phyloP scores from a whole-genome alignment of 2,329 filamentous ascomycete genomes.

The Helicocarpus griseus region DNA sequence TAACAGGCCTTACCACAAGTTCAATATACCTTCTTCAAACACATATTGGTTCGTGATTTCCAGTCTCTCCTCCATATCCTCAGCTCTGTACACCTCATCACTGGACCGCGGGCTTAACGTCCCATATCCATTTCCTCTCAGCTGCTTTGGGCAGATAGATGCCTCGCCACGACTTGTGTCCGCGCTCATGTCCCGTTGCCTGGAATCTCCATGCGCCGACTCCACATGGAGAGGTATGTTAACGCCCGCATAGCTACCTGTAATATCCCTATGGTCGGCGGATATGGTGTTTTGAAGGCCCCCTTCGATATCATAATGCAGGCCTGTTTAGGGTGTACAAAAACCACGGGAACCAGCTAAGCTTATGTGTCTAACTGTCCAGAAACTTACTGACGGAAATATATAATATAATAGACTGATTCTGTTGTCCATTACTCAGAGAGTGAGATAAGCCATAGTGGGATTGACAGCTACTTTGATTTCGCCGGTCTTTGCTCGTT shows the following conservation, averaged over 20 bases:
- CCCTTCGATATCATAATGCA: no score
- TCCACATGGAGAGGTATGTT: constrained; percentile 37
- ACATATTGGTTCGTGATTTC: no score
- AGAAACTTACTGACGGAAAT: constrained; percentile 23
- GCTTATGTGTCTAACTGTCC: no score
- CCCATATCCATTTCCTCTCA: no score
- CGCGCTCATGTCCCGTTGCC: constrained; percentile 30
- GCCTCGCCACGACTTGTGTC: constrained; percentile 4
- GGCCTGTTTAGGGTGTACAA: no score
- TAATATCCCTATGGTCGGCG: constrained; percentile 32
- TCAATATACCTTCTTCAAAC: no score
- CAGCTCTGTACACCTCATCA: no score
- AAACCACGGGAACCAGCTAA: no score
- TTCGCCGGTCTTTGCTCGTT: constrained; percentile 10
- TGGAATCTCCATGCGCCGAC: constrained; percentile 29
- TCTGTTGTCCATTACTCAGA: constrained; percentile 32
- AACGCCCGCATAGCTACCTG: constrained; percentile 35
- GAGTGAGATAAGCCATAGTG: constrained; percentile 29
- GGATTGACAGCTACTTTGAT: constrained; percentile 22
- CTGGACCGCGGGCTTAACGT: no score
- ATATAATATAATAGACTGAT: constrained; percentile 34
- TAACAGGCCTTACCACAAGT: no score
- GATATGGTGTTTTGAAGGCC: constrained; percentile 35
- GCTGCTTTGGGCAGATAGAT: no score
- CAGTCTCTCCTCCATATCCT: no score